These are phyloP conservation scores for Thermomyces lanuginosus DNA, from an alignment of 2,329 filamentous ascomycete species.

Conservation along the genomic window DNA sequence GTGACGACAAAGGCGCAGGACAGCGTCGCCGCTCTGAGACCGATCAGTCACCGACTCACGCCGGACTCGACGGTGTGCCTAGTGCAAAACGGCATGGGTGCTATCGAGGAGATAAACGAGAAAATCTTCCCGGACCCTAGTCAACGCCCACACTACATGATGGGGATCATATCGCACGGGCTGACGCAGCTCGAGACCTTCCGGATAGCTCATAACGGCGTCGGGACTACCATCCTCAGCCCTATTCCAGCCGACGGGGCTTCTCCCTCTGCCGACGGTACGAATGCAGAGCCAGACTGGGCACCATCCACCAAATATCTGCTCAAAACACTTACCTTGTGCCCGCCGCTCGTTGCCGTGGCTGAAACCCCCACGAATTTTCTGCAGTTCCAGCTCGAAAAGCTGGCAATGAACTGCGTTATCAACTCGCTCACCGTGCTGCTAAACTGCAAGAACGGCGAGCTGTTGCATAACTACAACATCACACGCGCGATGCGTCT, in stretches of 20 bases:
- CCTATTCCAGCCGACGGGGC: slow-evolving; percentile 26
- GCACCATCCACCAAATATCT: slow-evolving; percentile 40
- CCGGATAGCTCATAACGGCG: slow-evolving; percentile 40
- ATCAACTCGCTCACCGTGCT: slow-evolving; percentile 70
- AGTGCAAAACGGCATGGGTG: slow-evolving; percentile 66
- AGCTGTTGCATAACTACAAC: slow-evolving; percentile 50
- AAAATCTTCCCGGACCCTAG: slow-evolving; percentile 51
- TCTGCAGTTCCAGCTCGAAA: slow-evolving; percentile 59
- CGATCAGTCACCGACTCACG: slow-evolving; percentile 51
- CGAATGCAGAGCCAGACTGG: slow-evolving; percentile 16
- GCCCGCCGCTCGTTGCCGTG: slow-evolving; percentile 45
- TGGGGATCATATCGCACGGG: slow-evolving; percentile 50
- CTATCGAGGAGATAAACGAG: slow-evolving; percentile 60
- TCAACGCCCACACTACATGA: slow-evolving; percentile 56
- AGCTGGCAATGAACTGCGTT: slow-evolving; percentile 56
- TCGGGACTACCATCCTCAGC: slow-evolving; percentile 43
- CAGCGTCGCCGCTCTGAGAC: slow-evolving; percentile 49
- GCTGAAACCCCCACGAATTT: slow-evolving; percentile 45
- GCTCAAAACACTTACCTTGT: slow-evolving; percentile 45
- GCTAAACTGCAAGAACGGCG: slow-evolving; percentile 58
- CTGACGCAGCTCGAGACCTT: slow-evolving; percentile 35
- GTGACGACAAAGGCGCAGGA: slow-evolving; percentile 58
- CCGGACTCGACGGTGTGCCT: slow-evolving; percentile 56
- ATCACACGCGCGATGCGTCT: slow-evolving; percentile 51
- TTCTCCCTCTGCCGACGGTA: slow-evolving; percentile 6